Conservation (phyloP, 805 yeast genomes). For the Wickerhamiella sorbophila region DNA sequence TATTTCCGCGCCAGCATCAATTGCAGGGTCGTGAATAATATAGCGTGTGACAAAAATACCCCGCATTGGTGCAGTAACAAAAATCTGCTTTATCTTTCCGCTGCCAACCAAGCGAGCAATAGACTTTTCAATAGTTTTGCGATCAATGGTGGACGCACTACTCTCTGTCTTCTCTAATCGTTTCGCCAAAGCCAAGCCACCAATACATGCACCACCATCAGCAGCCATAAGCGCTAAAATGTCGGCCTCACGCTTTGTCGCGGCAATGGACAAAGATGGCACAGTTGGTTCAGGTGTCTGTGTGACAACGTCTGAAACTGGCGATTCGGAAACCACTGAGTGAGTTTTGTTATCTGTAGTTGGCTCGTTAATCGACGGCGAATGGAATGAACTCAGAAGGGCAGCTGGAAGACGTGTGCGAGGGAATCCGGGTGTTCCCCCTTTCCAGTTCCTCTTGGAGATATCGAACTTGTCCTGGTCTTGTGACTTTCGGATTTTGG, state of each 20-base stretch:
- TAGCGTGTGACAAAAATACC: slow-evolving; percentile 15
- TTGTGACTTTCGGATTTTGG: too few relatives aligned
- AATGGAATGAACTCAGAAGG: too few relatives aligned
- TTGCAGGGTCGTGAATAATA: slow-evolving; percentile 21
- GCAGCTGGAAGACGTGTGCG: too few relatives aligned
- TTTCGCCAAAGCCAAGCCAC: slow-evolving; percentile 30
- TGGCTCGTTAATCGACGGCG: too few relatives aligned
- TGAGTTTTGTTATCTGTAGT: too few relatives aligned
- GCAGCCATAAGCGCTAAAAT: slow-evolving; percentile 31
- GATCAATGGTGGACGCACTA: slow-evolving; percentile 35
- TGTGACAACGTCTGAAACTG: too few relatives aligned
- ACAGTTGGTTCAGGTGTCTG: too few relatives aligned
- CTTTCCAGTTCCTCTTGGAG: too few relatives aligned
- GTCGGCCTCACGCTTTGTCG: slow-evolving; percentile 32
- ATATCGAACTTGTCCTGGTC: too few relatives aligned
- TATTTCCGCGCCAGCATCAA: slow-evolving; percentile 16
- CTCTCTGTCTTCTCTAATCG: slow-evolving; percentile 26
- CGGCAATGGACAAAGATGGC: slow-evolving; percentile 25
- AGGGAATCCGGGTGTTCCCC: too few relatives aligned
- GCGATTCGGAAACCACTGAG: too few relatives aligned
- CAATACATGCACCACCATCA: slow-evolving; percentile 33
- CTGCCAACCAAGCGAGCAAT: slow-evolving; percentile 25
- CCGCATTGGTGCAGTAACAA: slow-evolving; percentile 15
- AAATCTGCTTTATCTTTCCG: slow-evolving; percentile 22
- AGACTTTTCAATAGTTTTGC: slow-evolving; percentile 38